Conservation (phyloP, 1,284 basidiomycete species). For the Sphaerobolus stellatus region DNA sequence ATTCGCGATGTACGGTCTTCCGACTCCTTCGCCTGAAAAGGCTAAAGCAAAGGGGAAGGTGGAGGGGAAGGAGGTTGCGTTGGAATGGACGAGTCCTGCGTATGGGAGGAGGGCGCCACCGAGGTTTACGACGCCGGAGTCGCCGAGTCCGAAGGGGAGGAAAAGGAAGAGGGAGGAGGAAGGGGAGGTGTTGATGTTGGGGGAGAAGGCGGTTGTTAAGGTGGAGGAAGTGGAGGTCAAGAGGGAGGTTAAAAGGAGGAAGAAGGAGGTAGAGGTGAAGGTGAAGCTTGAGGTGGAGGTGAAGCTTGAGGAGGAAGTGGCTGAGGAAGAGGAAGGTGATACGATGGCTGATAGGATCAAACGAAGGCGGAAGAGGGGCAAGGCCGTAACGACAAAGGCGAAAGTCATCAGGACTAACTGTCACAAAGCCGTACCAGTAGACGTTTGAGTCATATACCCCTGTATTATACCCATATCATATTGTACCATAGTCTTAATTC, state of each 20-base stretch:
- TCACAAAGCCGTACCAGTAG: background rate
- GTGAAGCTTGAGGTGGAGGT: no score
- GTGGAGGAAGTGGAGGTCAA: no score
- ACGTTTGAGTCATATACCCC: background rate
- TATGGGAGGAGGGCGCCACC: no score
- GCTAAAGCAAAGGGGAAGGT: no score
- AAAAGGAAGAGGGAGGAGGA: no score
- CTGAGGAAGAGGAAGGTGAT: background rate
- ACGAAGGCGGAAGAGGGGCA: conserved; percentile 10
- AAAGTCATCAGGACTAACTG: background rate
- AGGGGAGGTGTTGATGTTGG: background rate
- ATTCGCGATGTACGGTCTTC: conserved; percentile 46
- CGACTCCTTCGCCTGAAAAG: conserved; percentile 21
- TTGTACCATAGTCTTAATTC: background rate
- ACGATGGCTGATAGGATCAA: conserved; percentile 22
- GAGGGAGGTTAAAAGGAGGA: no score
- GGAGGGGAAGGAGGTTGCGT: no score
- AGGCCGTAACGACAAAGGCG: background rate
- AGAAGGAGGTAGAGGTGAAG: no score
- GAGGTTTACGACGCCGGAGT: no score
- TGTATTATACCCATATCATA: background rate
- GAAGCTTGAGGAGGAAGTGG: no score
- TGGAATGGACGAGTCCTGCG: no score
- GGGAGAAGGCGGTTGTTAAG: background rate
- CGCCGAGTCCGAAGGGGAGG: no score